Evolutionary conservation across 345 rosid genomes (phyloP), one percentile per base, ranked within the genome.

Genomic region (Linum lewisii): DNA sequence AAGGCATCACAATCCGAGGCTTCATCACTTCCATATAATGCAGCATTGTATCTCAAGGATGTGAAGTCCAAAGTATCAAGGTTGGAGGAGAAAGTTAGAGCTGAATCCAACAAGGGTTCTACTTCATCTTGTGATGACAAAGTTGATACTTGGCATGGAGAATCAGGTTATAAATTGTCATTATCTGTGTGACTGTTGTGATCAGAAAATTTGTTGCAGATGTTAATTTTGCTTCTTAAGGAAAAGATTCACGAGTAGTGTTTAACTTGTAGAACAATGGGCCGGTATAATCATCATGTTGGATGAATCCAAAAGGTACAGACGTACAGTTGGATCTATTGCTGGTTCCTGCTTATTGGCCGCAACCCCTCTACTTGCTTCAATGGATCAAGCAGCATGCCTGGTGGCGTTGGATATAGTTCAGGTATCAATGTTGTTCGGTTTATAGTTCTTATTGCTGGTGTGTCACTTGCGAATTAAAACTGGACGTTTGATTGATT

Each of bases 1-100:
- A 92, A 83, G 77, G 82, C 95, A 61, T 75, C 81, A 26, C 88
- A 78, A 77, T 77, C 44, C n/a, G 94, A 88, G 76, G 89, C 95
- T 64, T 67, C 59, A 67, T 63, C 72, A 32, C 73, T 92, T 72
- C 89, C 85, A 9, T 60, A 58, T 22, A 66, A 58, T 67, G 88
- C 93, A 53, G 72, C 82, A 66, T 82, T 78, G 58, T 64, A 66
- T 63, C 66, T 68, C 52, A 67, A 57, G 60, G 71, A 58, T 62
- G 77, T 86, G 18, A 78, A 70, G 79, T 69, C 76, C 70, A 77
- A 64, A 74, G 70, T 76, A 62, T 60, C 77, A 54, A 71, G 68
- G 25, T 55, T 74, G 54, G 80, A 52, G 29, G 69, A 60, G 50
- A 63, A 73, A 58, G 50, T 21, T 20, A 63, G 24, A 60, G 21